Conservation (phyloP, 148 eudicot genomes). For the Vaccinium macrocarpon region DNA sequence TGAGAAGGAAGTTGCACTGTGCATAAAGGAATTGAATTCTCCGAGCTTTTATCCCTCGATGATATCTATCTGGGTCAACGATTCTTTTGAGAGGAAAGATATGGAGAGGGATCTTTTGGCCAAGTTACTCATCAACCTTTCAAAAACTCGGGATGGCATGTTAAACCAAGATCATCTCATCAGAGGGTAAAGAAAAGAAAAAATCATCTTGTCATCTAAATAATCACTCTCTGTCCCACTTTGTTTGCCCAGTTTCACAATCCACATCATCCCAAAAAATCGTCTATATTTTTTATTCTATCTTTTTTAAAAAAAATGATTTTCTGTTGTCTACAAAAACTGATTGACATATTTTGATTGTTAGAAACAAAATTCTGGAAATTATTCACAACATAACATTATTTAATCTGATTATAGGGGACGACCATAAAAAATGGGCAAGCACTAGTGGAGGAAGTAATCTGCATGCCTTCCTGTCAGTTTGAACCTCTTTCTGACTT, state of each 20-base stretch:
- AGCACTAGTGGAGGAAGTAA: neutral
- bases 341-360: neutral
- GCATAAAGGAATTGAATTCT: constrained; percentile 75
- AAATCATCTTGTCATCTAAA: neutral
- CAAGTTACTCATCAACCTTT: constrained; percentile 47
- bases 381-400: neutral
- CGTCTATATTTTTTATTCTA: neutral
- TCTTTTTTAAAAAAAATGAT: neutral
- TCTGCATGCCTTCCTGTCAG: neutral
- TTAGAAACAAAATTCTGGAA: neutral
- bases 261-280: neutral
- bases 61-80: constrained; percentile 74
- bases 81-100: constrained; percentile 85
- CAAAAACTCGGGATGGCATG: constrained; percentile 44
- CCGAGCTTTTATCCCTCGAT: constrained; percentile 69
- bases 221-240: neutral
- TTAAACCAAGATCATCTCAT: constrained; percentile 53
- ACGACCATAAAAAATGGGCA: neutral
- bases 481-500: neutral
- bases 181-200: constrained; percentile 50
- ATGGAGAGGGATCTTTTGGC: constrained; percentile 67
- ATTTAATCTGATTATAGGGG: neutral
- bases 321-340: neutral
- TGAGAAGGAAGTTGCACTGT: constrained; percentile 69
- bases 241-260: neutral